Base-by-base conservation (phyloP, 1,284 basidiomycete genomes). In the Puccinia horiana region DNA sequence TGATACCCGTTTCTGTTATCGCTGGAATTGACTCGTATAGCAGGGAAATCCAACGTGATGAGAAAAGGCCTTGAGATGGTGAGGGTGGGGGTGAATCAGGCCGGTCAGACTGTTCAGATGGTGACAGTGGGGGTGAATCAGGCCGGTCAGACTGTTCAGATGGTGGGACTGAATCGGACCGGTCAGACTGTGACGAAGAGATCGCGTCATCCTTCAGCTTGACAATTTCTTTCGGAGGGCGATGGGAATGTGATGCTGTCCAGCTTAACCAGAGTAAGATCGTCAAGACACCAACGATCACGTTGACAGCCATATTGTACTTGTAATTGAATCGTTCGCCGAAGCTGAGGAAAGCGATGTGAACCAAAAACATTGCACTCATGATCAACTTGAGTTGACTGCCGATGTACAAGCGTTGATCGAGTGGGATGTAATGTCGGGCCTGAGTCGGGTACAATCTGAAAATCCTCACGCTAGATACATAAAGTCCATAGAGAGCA, bases 291-390 rank as follows among this genome's bases (percentile, higher is more conserved):
- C 94, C 96, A 80, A 98, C 86, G 74, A 88, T 85, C 84, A 96
- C 88, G 87, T 95, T 95, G 88, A 94, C 94, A 0, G 90, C 86
- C 88, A 98, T 94, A 89, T 99, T 98, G 89, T 98, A 99, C 9
- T 92, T 89, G 87, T 99, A 99, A 87, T 98, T 94, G 88, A 98
- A 98, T 40, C 92, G 91, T 49, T 91, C 91, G 82, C 86, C 63
- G 72, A 61, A 72, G 61, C 70, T 74, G 23, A 81, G 56, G 44
- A 74, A 81, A n/a, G 91, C 89, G 80, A 95, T 87, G 85, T 96
- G 95, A 26, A 86, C 67, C 0, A 75, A 70, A 78, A 85, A 83
- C 9, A 84, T 84, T 0, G 78, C 78, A 65, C 69, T 74, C 40
- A 81, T n/a, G 76, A 85, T 16, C 83, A 83, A 80, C 52, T 74